Evolutionary conservation across 2,329 filamentous ascomycete genomes (phyloP).

Genomic region (Mollisiaceae sp.): DNA sequence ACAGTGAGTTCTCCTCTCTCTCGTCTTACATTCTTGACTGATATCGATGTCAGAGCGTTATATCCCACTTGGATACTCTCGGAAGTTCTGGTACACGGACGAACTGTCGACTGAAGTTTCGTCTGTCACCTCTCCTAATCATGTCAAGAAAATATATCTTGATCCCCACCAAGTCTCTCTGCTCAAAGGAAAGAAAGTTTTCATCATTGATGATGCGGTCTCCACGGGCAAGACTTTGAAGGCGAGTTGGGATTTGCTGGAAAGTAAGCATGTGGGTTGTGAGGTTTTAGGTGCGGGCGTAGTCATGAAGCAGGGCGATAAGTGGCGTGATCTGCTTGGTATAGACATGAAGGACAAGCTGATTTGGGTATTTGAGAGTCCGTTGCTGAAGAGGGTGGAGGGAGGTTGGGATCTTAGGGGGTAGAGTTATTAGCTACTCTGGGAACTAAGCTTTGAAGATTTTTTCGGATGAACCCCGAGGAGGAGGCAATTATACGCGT

Average conservation of each 20-base stretch:
- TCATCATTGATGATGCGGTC: conserved; percentile 40
- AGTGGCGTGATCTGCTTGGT: conserved; percentile 34
- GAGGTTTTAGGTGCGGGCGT: conserved; percentile 35
- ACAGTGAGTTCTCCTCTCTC: conserved; percentile 26
- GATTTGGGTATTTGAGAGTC: conserved; percentile 36
- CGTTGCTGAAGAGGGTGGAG: conserved; percentile 33
- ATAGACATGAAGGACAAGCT: conserved; percentile 25
- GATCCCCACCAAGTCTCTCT: conserved; percentile 37
- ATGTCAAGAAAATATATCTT: conserved; percentile 34
- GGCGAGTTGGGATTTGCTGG: conserved; percentile 39
- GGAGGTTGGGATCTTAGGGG: conserved; percentile 34
- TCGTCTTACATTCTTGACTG: neutral
- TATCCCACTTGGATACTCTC: conserved; percentile 39
- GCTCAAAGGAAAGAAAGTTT: conserved; percentile 28
- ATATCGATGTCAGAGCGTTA: conserved; percentile 29
- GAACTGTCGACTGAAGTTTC: conserved; percentile 33
- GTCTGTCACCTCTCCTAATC: conserved; percentile 37
- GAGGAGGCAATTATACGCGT: no score
- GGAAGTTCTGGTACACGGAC: conserved; percentile 40
- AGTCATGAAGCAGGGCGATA: conserved; percentile 38
- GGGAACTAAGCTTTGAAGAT: neutral
- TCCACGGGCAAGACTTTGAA: conserved; percentile 32
- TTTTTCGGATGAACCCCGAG: no score
- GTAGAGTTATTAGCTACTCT: neutral
- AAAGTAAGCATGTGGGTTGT: conserved; percentile 23